Conservation (phyloP, 176 grass and related monocot species). For the Carex littledalei region DNA sequence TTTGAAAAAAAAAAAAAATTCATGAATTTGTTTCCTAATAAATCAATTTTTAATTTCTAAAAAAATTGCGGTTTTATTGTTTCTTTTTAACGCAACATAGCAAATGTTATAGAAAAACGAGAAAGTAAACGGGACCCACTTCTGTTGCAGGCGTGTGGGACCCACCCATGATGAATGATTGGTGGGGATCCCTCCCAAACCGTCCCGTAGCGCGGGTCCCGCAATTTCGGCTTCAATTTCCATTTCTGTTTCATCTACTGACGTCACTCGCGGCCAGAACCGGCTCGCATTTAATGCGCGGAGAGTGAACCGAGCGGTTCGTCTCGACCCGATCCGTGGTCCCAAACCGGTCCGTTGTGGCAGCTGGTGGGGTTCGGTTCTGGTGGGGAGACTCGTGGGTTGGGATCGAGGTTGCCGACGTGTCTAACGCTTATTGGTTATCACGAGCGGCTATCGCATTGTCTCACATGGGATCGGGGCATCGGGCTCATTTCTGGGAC, state of each 20-base stretch:
- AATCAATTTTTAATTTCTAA: too few species aligned
- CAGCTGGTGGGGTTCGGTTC: background rate
- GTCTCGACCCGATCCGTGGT: background rate
- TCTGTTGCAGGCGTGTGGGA: background rate
- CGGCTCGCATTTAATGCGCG: background rate
- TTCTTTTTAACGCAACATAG: background rate
- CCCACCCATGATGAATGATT: background rate
- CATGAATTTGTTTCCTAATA: too few species aligned
- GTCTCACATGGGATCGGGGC: constrained; percentile 18
- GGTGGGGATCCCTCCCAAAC: background rate
- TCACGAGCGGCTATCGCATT: background rate
- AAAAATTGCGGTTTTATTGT: too few species aligned
- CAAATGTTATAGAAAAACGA: background rate
- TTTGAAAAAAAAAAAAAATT: too few species aligned
- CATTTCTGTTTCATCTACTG: constrained; percentile 8
- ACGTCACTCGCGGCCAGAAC: background rate
- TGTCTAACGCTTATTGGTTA: background rate
- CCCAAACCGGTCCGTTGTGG: constrained; percentile 7
- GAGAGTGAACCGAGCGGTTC: background rate
- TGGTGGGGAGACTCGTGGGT: constrained; percentile 15
- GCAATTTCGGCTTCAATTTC: background rate
- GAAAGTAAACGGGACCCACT: background rate
- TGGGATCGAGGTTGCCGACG: background rate
- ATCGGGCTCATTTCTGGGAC: background rate
- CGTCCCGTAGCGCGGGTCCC: constrained; percentile 1